phyloP scores from a whole-genome alignment of 768 basidiomycete genomes.

The Boletus fagicola region DNA sequence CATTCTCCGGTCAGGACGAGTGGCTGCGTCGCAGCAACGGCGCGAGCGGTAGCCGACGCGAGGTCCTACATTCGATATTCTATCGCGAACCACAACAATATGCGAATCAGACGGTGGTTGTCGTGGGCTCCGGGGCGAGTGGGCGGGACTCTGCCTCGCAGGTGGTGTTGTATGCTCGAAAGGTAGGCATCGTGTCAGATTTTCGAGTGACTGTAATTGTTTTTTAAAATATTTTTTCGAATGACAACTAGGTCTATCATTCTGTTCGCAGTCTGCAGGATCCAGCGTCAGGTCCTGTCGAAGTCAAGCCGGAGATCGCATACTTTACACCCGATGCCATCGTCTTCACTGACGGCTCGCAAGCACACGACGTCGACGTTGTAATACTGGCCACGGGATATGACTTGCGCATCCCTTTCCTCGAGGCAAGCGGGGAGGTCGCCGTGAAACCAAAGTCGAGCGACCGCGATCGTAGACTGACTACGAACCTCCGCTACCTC shows the following conservation, averaged over 20 bases:
- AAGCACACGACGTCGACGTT: slow-evolving; percentile 39
- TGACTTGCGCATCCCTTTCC: slow-evolving; percentile 51
- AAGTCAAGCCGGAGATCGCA: slow-evolving; percentile 44
- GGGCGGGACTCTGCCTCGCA: slow-evolving; percentile 50
- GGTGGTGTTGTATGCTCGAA: slow-evolving; percentile 37
- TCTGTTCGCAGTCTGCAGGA: slow-evolving; percentile 34
- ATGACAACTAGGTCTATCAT: slow-evolving; percentile 29
- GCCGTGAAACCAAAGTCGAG: slow-evolving; percentile 18
- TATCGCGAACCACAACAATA: slow-evolving; percentile 49
- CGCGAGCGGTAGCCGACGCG: slow-evolving; percentile 26
- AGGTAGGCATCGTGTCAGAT: slow-evolving; percentile 33
- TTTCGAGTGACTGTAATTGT: neutral
- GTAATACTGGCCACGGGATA: slow-evolving; percentile 59
- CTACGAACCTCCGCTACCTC: slow-evolving; percentile 52
- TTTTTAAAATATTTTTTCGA: neutral
- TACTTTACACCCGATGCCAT: slow-evolving; percentile 45
- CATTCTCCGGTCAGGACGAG: slow-evolving; percentile 46
- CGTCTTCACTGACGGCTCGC: slow-evolving; percentile 48
- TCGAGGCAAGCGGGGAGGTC: slow-evolving; percentile 29
- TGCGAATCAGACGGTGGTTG: slow-evolving; percentile 42
- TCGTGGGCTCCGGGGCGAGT: slow-evolving; percentile 48
- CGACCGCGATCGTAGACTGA: slow-evolving; percentile 28
- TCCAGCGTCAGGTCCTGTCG: slow-evolving; percentile 20
- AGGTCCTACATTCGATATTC: slow-evolving; percentile 52
- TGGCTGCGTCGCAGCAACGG: slow-evolving; percentile 41